phyloP scores from a whole-genome alignment of 306 rosid species.

The Mimosa pudica region DNA sequence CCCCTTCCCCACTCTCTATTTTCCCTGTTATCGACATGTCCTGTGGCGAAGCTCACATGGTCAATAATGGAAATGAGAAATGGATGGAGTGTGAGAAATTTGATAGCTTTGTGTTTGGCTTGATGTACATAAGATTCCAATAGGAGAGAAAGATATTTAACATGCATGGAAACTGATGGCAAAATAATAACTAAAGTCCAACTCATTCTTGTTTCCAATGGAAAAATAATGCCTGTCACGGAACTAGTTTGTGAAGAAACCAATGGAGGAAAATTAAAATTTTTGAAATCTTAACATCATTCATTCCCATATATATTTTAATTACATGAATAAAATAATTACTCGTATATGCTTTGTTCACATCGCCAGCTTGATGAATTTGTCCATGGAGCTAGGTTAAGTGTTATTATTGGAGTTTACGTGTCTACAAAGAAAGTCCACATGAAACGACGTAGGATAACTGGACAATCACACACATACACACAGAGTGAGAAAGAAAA shows the following conservation, averaged over 20 bases:
- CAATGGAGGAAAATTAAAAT: background rate
- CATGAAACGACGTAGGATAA: conserved; percentile 9
- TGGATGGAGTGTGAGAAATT: background rate
- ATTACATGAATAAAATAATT: background rate
- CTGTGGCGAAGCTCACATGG: conserved; percentile 11
- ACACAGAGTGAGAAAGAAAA: background rate
- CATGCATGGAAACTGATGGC: background rate
- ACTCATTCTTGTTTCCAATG: background rate
- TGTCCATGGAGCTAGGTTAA: background rate
- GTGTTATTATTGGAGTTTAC: conserved; percentile 11
- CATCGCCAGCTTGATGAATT: conserved; percentile 10
- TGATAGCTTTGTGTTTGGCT: conserved; percentile 12
- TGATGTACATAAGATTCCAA: conserved; percentile 1
- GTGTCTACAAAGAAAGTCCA: background rate
- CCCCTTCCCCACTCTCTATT: background rate
- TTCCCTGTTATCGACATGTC: conserved; percentile 7
- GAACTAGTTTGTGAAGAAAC: background rate
- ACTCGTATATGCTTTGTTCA: background rate
- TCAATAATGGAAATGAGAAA: conserved; percentile 3
- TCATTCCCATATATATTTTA: background rate
- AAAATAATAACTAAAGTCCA: background rate
- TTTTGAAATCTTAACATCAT: background rate
- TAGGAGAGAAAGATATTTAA: background rate
- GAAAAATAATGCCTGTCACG: conserved; percentile 1
- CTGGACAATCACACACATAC: conserved; percentile 9